Conservation (phyloP, 1,284 basidiomycete genomes). For the Cryptococcus sp. region DNA sequence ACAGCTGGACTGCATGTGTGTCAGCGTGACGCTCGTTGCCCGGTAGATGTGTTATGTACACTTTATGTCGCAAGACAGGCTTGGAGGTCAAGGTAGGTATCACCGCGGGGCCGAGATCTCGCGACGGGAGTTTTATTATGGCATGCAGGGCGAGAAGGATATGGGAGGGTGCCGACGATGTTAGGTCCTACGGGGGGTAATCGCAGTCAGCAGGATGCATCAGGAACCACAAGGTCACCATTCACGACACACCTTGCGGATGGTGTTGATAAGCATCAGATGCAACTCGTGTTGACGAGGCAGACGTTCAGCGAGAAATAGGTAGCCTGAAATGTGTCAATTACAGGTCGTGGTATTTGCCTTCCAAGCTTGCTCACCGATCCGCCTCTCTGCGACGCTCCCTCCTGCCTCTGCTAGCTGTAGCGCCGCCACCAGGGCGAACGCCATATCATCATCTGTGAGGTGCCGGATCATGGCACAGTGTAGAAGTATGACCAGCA, state of each 20-base stretch:
- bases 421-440: slow-evolving; percentile 42
- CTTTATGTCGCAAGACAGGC: slow-evolving; percentile 28
- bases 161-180: slow-evolving; percentile 22
- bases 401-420: slow-evolving; percentile 41
- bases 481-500: slow-evolving; percentile 39
- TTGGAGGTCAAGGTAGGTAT: slow-evolving; percentile 28
- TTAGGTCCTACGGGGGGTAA: slow-evolving; percentile 34
- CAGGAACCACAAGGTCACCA: background rate
- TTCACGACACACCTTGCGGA: slow-evolving; percentile 46
- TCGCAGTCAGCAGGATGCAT: background rate
- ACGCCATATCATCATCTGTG: slow-evolving; percentile 18
- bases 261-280: slow-evolving; percentile 46
- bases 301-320: slow-evolving; percentile 38
- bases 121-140: slow-evolving; percentile 35
- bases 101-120: slow-evolving; percentile 43
- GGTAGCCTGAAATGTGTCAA: slow-evolving; percentile 32
- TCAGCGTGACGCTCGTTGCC: background rate
- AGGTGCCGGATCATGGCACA: slow-evolving; percentile 20
- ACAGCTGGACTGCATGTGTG: slow-evolving; percentile 23
- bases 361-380: slow-evolving; percentile 25
- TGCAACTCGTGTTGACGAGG: slow-evolving; percentile 37
- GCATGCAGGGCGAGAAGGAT: slow-evolving; percentile 38
- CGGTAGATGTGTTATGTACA: slow-evolving; percentile 20
- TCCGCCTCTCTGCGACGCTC: slow-evolving; percentile 26
- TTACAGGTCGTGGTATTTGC: background rate